Conservation (phyloP, 306 rosid genomes). For the Elaeagnus macrophylla region DNA sequence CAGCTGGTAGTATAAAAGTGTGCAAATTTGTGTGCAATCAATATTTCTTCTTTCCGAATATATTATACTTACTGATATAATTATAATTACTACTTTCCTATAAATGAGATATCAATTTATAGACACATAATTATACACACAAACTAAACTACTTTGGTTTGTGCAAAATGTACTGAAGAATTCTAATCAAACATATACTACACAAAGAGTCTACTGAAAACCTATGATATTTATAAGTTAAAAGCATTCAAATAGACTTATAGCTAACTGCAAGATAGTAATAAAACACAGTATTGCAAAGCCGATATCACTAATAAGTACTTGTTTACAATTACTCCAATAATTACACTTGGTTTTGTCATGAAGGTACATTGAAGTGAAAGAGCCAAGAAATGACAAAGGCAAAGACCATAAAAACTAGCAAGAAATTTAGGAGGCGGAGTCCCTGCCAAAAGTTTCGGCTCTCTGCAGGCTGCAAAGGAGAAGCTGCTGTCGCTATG, state of each 20-base stretch:
- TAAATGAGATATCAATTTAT: too few relatives aligned
- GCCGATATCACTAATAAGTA: too few relatives aligned
- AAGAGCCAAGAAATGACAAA: slow-evolving; percentile 70
- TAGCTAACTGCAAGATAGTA: slow-evolving; percentile 12
- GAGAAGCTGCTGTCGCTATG: slow-evolving; percentile 20
- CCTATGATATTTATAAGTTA: slow-evolving; percentile 14
- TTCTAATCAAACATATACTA: slow-evolving; percentile 14
- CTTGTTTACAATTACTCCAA: slow-evolving; percentile 21
- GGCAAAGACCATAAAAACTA: slow-evolving; percentile 66
- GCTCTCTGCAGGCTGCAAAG: slow-evolving; percentile 17
- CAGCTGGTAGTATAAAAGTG: too few relatives aligned
- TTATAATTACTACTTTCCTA: too few relatives aligned
- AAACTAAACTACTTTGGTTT: neutral
- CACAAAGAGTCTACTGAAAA: neutral
- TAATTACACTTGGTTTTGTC: slow-evolving; percentile 10
- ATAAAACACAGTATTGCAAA: slow-evolving; percentile 21
- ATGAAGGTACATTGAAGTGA: slow-evolving; percentile 67
- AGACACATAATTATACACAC: too few relatives aligned
- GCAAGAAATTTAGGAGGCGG: slow-evolving; percentile 49
- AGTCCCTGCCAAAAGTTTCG: slow-evolving; percentile 61
- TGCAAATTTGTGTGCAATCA: too few relatives aligned
- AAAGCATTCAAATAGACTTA: slow-evolving; percentile 19
- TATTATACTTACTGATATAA: too few relatives aligned
- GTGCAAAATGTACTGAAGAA: too few relatives aligned
- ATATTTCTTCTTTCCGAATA: too few relatives aligned